A percentile compares a stretch with the other conserved stretches of the same genome.
Conservation (phyloP, 2,329 filamentous ascomycete genomes). For the Diaporthe longicolla region DNA sequence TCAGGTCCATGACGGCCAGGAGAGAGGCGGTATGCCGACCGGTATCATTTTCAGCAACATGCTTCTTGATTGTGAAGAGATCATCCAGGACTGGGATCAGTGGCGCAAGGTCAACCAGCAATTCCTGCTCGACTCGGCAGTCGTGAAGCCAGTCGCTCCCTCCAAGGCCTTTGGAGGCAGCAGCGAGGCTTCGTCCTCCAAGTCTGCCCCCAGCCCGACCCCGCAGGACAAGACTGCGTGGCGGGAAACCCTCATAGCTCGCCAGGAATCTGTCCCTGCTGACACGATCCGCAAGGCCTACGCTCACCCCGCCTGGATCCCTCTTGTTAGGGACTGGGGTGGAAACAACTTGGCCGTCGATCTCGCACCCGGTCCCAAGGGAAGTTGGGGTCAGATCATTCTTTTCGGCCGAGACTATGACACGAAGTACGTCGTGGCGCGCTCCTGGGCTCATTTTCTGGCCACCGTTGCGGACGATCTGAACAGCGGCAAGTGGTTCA, state of each 20-base stretch:
- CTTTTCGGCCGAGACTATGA: conserved; percentile 98
- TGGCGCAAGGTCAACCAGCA: conserved; percentile 96
- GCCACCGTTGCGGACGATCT: conserved; percentile 92
- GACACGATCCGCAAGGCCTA: conserved; percentile 93
- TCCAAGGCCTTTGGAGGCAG: conserved; percentile 80
- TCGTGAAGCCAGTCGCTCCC: conserved; percentile 73
- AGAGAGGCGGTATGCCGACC: conserved; percentile 90
- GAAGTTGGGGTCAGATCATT: conserved; percentile 96
- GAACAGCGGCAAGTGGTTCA: conserved; percentile 88
- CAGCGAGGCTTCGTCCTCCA: conserved; percentile 78
- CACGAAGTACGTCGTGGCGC: conserved; percentile 95
- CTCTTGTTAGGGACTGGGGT: conserved; percentile 96
- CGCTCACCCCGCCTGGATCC: conserved; percentile 95
- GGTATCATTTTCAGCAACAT: conserved; percentile 95
- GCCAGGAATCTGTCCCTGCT: conserved; percentile 90
- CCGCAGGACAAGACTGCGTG: conserved; percentile 75
- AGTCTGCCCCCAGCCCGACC: conserved; percentile 66
- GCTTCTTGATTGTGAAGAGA: conserved; percentile 98
- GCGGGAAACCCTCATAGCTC: conserved; percentile 86
- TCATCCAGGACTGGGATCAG: conserved; percentile 97
- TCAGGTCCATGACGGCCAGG: conserved; percentile 94
- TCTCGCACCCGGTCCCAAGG: conserved; percentile 88
- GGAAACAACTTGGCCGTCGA: conserved; percentile 98
- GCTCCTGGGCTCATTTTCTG: conserved; percentile 91
- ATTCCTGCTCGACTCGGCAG: conserved; percentile 76